These are phyloP conservation scores for Dianthus caryophyllus DNA, from an alignment of 148 eudicot species.

Conservation along the genomic window DNA sequence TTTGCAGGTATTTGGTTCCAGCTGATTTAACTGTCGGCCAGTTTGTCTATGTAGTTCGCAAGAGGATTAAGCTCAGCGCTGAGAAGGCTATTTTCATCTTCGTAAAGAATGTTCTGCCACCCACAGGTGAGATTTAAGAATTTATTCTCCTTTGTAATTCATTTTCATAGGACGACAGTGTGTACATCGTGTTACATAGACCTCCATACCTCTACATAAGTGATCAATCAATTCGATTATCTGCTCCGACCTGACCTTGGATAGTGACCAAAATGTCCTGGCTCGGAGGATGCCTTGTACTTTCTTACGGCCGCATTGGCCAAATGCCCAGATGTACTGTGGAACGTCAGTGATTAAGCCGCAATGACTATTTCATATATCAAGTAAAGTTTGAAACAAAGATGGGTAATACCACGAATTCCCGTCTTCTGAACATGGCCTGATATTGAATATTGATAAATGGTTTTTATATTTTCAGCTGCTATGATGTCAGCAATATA, in stretches of 20 bases:
- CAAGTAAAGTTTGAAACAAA: too few species aligned
- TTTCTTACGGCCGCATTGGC: too few species aligned
- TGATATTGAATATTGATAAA: not conserved
- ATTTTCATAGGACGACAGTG: not conserved
- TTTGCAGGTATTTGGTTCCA: slow-evolving; percentile 79
- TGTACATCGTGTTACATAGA: too few species aligned
- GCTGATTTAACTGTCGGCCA: slow-evolving; percentile 95
- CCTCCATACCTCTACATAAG: too few species aligned
- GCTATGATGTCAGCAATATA: slow-evolving; percentile 98
- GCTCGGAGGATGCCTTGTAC: too few species aligned
- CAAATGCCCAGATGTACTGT: too few species aligned
- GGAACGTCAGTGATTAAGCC: too few species aligned
- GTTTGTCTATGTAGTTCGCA: slow-evolving; percentile 91
- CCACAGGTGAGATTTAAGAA: slow-evolving; percentile 51
- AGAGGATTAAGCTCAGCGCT: slow-evolving; percentile 94
- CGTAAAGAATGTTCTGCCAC: slow-evolving; percentile 81
- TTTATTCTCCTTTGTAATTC: not conserved
- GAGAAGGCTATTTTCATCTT: slow-evolving; percentile 92
- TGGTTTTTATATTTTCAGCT: slow-evolving; percentile 55
- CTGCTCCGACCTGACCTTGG: too few species aligned
- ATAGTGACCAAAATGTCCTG: too few species aligned
- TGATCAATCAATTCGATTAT: too few species aligned
- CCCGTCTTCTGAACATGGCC: not conserved
- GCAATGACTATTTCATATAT: too few species aligned
- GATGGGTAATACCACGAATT: too few species aligned